Conservation (phyloP, 768 basidiomycete genomes). For the Cyclocybe aegerita region DNA sequence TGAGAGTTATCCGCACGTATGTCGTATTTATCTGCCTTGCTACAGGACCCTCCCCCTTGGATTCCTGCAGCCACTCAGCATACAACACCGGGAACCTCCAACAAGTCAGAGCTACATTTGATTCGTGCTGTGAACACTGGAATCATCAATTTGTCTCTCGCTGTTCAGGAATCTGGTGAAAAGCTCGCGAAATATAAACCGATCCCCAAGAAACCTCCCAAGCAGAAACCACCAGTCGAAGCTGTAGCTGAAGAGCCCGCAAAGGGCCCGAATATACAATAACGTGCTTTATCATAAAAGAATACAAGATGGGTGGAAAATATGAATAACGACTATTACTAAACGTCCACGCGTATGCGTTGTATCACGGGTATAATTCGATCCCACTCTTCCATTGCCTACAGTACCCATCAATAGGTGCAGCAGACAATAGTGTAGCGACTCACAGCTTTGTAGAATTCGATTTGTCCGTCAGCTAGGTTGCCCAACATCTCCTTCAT, state of each 20-base stretch:
- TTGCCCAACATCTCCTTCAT: conserved; percentile 95
- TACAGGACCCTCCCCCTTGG: conserved; percentile 74
- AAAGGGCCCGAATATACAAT: conserved; percentile 23
- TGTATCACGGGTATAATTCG: conserved; percentile 91
- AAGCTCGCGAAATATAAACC: conserved; percentile 49
- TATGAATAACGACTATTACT: conserved; percentile 28
- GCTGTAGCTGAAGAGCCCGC: conserved; percentile 13
- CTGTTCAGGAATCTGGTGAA: conserved; percentile 77
- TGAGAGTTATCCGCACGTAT: neutral
- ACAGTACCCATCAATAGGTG: conserved; percentile 4
- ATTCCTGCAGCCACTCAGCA: conserved; percentile 70
- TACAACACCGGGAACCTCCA: conserved; percentile 65
- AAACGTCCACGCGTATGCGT: conserved; percentile 91
- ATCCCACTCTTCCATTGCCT: conserved; percentile 99
- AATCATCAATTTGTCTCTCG: conserved; percentile 76
- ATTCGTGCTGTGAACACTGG: conserved; percentile 83
- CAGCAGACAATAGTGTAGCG: neutral
- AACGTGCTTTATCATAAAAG: conserved; percentile 12
- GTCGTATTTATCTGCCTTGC: neutral
- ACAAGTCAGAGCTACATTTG: conserved; percentile 70
- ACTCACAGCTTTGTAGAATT: conserved; percentile 83
- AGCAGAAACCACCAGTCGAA: conserved; percentile 15
- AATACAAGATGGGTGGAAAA: conserved; percentile 6
- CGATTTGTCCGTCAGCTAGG: conserved; percentile 92
- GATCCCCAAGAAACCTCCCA: conserved; percentile 11